Base-by-base conservation (phyloP, 2,329 filamentous ascomycete genomes). In the Dothiorella sarmentorum region DNA sequence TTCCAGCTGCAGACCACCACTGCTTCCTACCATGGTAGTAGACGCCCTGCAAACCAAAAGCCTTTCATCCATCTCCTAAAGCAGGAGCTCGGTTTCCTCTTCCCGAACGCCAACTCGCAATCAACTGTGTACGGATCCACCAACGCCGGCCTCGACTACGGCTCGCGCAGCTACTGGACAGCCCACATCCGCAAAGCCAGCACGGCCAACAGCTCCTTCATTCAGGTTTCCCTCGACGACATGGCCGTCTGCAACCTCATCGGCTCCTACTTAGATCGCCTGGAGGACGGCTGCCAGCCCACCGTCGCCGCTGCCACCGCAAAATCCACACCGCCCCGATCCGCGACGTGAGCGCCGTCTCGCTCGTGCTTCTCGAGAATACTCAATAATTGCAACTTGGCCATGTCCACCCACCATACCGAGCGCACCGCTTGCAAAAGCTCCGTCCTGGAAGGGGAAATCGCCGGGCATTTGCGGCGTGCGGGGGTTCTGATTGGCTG, bases 341-440 rank as follows among this genome's bases (percentile, higher is more conserved):
- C 38, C 70, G 75, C 67, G 76, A 17, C 77, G 79, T 59, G 73
- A 75, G 18, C 31, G 73, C 74, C 17, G 75, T 71, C 29, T 74
- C 73, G 2, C 80, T 79, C 37, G 73, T 80, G 20, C 63, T 80
- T 5, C 66, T 81, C 7, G 80, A 80, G 82, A n/a, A n/a, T n/a
- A n/a, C n/a, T n/a, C n/a, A n/a, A n/a, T n/a, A 97, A 97, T 74
- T 78, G 80, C 4, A 85, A 86, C 2, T 26, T 27, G 4, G 31
- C 15, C 3, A 78, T 97, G 29, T 93, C 93, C 0, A n/a, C n/a
- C n/a, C n/a, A n/a, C n/a, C n/a, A n/a, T n/a, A n/a, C n/a, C n/a
- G n/a, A n/a, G n/a, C n/a, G n/a, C n/a, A n/a, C n/a, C n/a, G n/a
- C n/a, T n/a, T n/a, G n/a, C n/a, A n/a, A n/a, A n/a, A n/a, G n/a